A percentile compares a stretch with the other conserved stretches of the same genome.
phyloP scores from a whole-genome alignment of 2,329 filamentous ascomycete species.

The Colletotrichum shisoi region DNA sequence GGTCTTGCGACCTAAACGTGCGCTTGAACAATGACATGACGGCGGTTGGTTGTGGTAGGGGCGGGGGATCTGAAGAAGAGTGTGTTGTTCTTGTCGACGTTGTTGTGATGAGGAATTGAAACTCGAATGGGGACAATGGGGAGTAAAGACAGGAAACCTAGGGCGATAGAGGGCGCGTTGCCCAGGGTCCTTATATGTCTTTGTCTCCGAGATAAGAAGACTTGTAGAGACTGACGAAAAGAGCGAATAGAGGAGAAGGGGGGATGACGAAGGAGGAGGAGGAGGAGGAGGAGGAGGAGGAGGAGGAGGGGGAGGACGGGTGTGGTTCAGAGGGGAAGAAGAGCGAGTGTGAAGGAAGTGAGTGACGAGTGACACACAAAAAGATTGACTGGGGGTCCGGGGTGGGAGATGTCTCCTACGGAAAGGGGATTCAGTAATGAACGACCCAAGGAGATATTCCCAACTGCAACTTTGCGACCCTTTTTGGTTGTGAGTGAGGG shows the following conservation, averaged over 20 bases:
- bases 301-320: slow-evolving; percentile 45
- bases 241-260: slow-evolving; percentile 48
- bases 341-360: slow-evolving; percentile 48
- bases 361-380: slow-evolving; percentile 52
- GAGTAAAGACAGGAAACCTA: slow-evolving; percentile 49
- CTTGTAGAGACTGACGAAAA: slow-evolving; percentile 63
- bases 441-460: slow-evolving; percentile 61
- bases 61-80: slow-evolving; percentile 27
- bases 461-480: slow-evolving; percentile 66
- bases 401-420: slow-evolving; percentile 57
- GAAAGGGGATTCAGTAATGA: slow-evolving; percentile 51
- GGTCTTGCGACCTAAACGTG: slow-evolving; percentile 81
- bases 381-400: slow-evolving; percentile 63
- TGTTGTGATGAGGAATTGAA: slow-evolving; percentile 31
- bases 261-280: slow-evolving; percentile 45
- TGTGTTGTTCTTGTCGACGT: slow-evolving; percentile 17
- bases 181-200: slow-evolving; percentile 35
- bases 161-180: slow-evolving; percentile 41
- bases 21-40: slow-evolving; percentile 81
- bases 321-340: slow-evolving; percentile 35
- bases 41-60: slow-evolving; percentile 46
- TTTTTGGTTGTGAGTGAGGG: slow-evolving; percentile 61
- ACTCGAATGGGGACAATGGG: slow-evolving; percentile 43
- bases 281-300: slow-evolving; percentile 44
- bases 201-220: slow-evolving; percentile 37